Conservation (phyloP, 441 rosid genomes). For the Omphalea diandra region DNA sequence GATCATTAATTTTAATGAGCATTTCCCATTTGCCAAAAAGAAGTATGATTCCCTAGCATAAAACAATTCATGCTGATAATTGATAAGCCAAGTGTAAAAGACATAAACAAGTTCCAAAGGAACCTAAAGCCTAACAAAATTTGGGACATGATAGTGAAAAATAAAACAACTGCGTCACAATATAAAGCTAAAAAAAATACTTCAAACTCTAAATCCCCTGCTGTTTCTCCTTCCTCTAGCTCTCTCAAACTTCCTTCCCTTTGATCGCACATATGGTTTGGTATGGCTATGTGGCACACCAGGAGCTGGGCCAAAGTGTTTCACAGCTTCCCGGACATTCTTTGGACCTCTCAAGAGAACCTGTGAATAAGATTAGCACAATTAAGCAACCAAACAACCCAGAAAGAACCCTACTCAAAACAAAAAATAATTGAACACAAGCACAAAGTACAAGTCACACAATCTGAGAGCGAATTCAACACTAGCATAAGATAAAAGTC, state of each 20-base stretch:
- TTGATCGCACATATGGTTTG: slow-evolving; percentile 77
- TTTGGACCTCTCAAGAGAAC: slow-evolving; percentile 92
- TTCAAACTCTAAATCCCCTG: slow-evolving; percentile 49
- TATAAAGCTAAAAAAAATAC: slow-evolving; percentile 21
- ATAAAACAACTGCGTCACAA: slow-evolving; percentile 22
- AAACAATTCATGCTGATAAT: slow-evolving; percentile 13
- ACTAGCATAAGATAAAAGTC: too few relatives aligned
- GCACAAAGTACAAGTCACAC: too few relatives aligned
- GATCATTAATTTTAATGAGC: too few relatives aligned
- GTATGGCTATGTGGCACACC: slow-evolving; percentile 94
- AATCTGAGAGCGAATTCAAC: too few relatives aligned
- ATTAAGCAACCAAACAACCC: not conserved
- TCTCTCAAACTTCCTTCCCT: slow-evolving; percentile 92
- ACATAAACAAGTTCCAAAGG: slow-evolving; percentile 11
- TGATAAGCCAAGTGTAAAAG: slow-evolving; percentile 1
- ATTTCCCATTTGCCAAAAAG: not conserved
- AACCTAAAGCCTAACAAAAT: slow-evolving; percentile 21
- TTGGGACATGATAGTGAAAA: slow-evolving; percentile 11
- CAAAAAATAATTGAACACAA: not conserved
- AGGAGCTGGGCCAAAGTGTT: slow-evolving; percentile 96
- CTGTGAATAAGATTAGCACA: slow-evolving; percentile 25
- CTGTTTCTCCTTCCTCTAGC: slow-evolving; percentile 90
- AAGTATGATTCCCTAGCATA: slow-evolving; percentile 6
- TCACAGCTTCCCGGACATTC: slow-evolving; percentile 93
- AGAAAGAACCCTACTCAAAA: too few relatives aligned